Evolutionary conservation across 2,329 filamentous ascomycete species (phyloP).

Genomic region (Byssoonygena ceratinophila): DNA sequence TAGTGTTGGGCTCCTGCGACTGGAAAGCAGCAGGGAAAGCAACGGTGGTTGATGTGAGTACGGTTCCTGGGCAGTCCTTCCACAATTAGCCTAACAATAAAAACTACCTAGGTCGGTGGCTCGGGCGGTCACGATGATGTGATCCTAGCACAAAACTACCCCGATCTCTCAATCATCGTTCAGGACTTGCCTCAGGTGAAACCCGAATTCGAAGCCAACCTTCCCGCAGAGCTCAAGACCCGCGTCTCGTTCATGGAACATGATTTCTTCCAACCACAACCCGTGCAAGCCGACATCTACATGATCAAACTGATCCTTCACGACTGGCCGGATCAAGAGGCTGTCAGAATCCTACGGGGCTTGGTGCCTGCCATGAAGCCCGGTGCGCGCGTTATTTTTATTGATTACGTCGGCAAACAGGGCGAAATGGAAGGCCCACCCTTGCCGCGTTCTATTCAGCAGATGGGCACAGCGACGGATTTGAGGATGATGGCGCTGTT

Average conservation of each 20-base stretch:
- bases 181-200: slow-evolving; percentile 17
- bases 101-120: slow-evolving; percentile 14
- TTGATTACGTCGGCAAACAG: slow-evolving; percentile 26
- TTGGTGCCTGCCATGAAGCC: slow-evolving; percentile 48
- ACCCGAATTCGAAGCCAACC: background rate
- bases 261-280: slow-evolving; percentile 50
- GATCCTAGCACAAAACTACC: slow-evolving; percentile 15
- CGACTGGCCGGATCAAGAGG: slow-evolving; percentile 49
- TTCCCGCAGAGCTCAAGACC: slow-evolving; percentile 10
- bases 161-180: slow-evolving; percentile 20
- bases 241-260: slow-evolving; percentile 38
- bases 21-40: slow-evolving; percentile 13
- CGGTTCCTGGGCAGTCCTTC: background rate
- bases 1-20: slow-evolving; percentile 12
- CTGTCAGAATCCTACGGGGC: slow-evolving; percentile 40
- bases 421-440: slow-evolving; percentile 15
- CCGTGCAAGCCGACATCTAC: slow-evolving; percentile 48
- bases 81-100: no score
- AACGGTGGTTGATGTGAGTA: slow-evolving; percentile 14
- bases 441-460: slow-evolving; percentile 19
- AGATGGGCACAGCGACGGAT: slow-evolving; percentile 35
- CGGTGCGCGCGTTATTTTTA: slow-evolving; percentile 38
- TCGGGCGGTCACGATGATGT: slow-evolving; percentile 12
- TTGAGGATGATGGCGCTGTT: slow-evolving; percentile 44
- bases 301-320: slow-evolving; percentile 52